Evolutionary conservation across 495 filamentous ascomycete genomes (phyloP).

Genomic region (Penicillium bovifimosum): DNA sequence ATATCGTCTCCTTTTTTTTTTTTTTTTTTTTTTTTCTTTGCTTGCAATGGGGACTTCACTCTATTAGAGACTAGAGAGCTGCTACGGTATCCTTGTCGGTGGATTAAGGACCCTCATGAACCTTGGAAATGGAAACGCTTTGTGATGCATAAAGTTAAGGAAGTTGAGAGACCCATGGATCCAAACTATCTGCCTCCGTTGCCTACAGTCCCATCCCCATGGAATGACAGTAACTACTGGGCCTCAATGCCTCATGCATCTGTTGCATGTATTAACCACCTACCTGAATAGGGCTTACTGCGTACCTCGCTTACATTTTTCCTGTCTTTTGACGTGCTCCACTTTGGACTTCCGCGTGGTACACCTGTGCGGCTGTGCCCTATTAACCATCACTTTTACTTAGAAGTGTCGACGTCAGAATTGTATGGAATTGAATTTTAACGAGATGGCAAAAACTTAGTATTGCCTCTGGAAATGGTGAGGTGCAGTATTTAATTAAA

Average conservation of each 20-base stretch:
- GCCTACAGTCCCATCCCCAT: not conserved
- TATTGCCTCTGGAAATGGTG: slow-evolving; percentile 1
- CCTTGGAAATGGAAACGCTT: not conserved
- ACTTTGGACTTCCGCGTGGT: slow-evolving; percentile 18
- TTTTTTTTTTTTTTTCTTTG: no score
- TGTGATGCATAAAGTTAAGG: not conserved
- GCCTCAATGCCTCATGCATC: no score
- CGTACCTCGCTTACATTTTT: no score
- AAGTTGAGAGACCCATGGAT: not conserved
- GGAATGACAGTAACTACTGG: not conserved
- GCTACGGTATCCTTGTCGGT: not conserved
- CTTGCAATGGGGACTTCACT: no score
- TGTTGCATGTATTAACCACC: not conserved
- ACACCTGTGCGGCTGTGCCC: slow-evolving; percentile 1
- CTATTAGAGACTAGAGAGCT: not conserved
- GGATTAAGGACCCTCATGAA: not conserved
- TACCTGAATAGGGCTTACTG: not conserved
- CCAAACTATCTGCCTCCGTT: not conserved
- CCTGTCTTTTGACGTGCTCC: slow-evolving; percentile 10
- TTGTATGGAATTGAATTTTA: not conserved
- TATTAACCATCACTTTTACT: not conserved
- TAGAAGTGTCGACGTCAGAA: slow-evolving; percentile 10
- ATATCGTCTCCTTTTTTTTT: not conserved
- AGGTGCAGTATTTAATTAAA: slow-evolving; percentile 8
- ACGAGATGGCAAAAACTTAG: slow-evolving; percentile 10